phyloP scores from a whole-genome alignment of 2,329 filamentous ascomycete species.

The Fusarium veterinarium region DNA sequence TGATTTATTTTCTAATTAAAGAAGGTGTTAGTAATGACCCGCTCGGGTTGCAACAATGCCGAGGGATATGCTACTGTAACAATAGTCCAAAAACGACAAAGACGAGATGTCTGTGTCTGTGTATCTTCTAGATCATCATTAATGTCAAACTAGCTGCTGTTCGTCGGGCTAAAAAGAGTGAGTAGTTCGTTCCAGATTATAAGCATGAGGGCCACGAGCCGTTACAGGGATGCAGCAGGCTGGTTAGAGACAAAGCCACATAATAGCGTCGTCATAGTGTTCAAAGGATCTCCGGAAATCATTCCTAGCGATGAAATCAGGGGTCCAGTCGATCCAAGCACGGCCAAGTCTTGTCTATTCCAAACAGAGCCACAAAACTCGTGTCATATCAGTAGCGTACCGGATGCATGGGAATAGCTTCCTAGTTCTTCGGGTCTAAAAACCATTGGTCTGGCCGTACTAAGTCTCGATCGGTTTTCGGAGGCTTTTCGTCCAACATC shows the following conservation, averaged over 20 bases:
- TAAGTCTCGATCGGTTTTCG: background rate
- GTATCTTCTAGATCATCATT: background rate
- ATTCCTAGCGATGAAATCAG: background rate
- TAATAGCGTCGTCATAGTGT: background rate
- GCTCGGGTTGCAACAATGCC: background rate
- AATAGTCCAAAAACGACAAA: background rate
- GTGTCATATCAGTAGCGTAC: background rate
- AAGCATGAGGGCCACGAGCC: background rate
- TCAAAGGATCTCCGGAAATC: background rate
- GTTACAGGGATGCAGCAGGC: background rate
- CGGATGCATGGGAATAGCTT: background rate
- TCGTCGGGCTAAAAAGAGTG: background rate
- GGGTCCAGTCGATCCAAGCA: background rate
- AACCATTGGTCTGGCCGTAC: background rate
- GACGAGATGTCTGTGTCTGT: background rate
- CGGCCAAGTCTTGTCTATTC: background rate
- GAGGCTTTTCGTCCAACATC: background rate
- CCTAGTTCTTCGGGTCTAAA: background rate
- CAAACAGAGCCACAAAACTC: background rate
- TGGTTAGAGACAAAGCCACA: background rate
- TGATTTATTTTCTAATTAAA: background rate
- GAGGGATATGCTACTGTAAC: background rate
- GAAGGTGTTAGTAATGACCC: background rate
- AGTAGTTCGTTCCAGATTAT: background rate
- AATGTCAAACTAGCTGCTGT: background rate